Evolutionary conservation across 2,329 filamentous ascomycete genomes (phyloP).

Genomic region (Claviceps spartinae): DNA sequence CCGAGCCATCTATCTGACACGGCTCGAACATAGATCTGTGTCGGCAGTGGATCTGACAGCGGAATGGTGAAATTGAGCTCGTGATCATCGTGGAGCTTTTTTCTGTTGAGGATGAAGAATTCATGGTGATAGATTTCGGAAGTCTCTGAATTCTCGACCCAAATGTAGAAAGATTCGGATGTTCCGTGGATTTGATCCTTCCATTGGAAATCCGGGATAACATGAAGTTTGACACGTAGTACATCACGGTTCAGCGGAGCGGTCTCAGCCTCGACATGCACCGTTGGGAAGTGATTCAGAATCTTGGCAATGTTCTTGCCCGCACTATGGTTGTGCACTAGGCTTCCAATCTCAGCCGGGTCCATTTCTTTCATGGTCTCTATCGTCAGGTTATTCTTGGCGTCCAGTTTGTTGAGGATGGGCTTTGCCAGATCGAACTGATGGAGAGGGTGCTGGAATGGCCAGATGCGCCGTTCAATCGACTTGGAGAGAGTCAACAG

Average conservation of each 20-base stretch:
- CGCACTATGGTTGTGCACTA: slow-evolving; percentile 84
- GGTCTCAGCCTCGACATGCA: slow-evolving; percentile 85
- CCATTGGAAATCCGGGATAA: slow-evolving; percentile 87
- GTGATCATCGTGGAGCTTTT: slow-evolving; percentile 88
- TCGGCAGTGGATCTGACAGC: slow-evolving; percentile 79
- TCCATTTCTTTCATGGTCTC: slow-evolving; percentile 91
- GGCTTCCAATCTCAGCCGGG: slow-evolving; percentile 68
- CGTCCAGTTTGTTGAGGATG: slow-evolving; percentile 70
- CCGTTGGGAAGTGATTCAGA: slow-evolving; percentile 80
- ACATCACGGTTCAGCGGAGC: slow-evolving; percentile 92
- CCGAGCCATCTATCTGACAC: slow-evolving; percentile 95
- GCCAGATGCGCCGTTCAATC: slow-evolving; percentile 92
- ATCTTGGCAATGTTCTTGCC: slow-evolving; percentile 70
- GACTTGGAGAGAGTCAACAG: slow-evolving; percentile 88
- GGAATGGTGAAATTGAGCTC: slow-evolving; percentile 98
- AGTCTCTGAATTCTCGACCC: slow-evolving; percentile 97
- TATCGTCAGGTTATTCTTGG: slow-evolving; percentile 63
- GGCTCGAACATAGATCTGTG: slow-evolving; percentile 89
- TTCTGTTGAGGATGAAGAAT: slow-evolving; percentile 83
- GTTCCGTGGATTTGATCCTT: slow-evolving; percentile 87
- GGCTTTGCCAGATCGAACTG: slow-evolving; percentile 86
- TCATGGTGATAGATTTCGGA: slow-evolving; percentile 97
- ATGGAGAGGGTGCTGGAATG: slow-evolving; percentile 84
- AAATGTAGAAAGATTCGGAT: slow-evolving; percentile 95
- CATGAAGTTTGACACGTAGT: slow-evolving; percentile 71